A percentile compares a stretch with the other conserved stretches of the same genome.
Evolutionary conservation across 768 basidiomycete species (phyloP).

Genomic region (Suillus brevipes): DNA sequence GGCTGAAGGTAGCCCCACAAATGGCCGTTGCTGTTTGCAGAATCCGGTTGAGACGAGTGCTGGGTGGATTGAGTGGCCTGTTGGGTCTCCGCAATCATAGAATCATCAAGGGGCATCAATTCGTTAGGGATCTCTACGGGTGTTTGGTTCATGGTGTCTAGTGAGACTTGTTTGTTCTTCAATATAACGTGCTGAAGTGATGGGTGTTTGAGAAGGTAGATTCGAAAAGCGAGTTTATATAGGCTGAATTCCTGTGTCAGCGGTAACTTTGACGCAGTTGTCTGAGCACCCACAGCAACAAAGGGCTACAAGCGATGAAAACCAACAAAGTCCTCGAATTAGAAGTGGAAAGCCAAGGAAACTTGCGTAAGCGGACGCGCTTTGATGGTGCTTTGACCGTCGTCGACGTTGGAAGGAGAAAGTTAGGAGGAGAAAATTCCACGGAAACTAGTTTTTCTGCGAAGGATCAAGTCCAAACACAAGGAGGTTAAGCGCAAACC

Average conservation of each 20-base stretch:
- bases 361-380: conserved; percentile 4
- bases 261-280: conserved; percentile 12
- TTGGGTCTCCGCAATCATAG: conserved; percentile 35
- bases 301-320: conserved; percentile 14
- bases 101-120: conserved; percentile 27
- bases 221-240: conserved; percentile 5
- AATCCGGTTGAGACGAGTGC: conserved; percentile 29
- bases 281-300: conserved; percentile 19
- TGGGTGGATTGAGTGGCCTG: conserved; percentile 44
- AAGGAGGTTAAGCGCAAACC: background rate
- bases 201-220: background rate
- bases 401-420: conserved; percentile 2
- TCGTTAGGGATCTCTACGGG: conserved; percentile 19
- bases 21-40: conserved; percentile 26
- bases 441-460: conserved; percentile 9
- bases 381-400: conserved; percentile 11
- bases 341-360: conserved; percentile 9
- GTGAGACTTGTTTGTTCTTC: background rate
- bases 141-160: conserved; percentile 5
- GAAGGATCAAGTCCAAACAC: conserved; percentile 5
- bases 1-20: conserved; percentile 78
- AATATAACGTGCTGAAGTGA: background rate
- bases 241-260: background rate
- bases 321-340: conserved; percentile 22
- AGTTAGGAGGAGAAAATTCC: conserved; percentile 7